A percentile compares a stretch with the other conserved stretches of the same genome.
phyloP scores from a whole-genome alignment of 2,329 filamentous ascomycete genomes.

The Aspergillus glaucus region DNA sequence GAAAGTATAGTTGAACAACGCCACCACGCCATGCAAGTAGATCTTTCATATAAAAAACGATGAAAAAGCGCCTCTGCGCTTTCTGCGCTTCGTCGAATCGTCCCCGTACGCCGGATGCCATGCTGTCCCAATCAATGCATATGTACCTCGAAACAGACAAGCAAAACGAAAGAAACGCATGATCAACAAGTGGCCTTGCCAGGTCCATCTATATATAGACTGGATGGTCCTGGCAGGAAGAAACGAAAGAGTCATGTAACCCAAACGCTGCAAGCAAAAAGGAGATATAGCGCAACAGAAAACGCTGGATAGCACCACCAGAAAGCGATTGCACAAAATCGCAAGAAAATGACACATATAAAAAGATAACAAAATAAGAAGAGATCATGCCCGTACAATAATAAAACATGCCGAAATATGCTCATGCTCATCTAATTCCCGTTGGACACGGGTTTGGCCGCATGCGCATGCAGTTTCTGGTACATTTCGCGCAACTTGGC shows the following conservation, averaged over 20 bases:
- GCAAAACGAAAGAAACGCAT: conserved; percentile 6
- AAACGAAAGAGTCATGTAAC: background rate
- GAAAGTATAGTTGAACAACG: background rate
- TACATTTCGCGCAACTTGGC: conserved; percentile 34
- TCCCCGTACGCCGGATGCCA: conserved; percentile 22
- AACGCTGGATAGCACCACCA: background rate
- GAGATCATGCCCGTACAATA: conserved; percentile 6
- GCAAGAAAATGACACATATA: conserved; percentile 7
- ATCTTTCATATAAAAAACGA: background rate
- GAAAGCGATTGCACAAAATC: background rate
- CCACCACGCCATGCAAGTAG: conserved; percentile 1
- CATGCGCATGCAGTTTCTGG: conserved; percentile 24
- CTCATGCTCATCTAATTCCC: conserved; percentile 14
- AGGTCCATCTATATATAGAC: conserved; percentile 5
- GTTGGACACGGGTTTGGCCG: conserved; percentile 18
- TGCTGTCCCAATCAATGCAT: conserved; percentile 22
- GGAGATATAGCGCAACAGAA: background rate
- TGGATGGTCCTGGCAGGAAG: background rate
- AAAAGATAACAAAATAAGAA: conserved; percentile 10
- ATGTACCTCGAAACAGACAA: conserved; percentile 11
- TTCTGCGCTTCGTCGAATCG: conserved; percentile 10
- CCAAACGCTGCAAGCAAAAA: background rate
- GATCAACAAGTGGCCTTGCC: conserved; percentile 3
- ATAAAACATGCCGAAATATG: conserved; percentile 2
- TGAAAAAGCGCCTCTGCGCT: conserved; percentile 1